Base-by-base conservation (phyloP, 805 yeast genomes). In the Saccharomycopsis amapae region DNA sequence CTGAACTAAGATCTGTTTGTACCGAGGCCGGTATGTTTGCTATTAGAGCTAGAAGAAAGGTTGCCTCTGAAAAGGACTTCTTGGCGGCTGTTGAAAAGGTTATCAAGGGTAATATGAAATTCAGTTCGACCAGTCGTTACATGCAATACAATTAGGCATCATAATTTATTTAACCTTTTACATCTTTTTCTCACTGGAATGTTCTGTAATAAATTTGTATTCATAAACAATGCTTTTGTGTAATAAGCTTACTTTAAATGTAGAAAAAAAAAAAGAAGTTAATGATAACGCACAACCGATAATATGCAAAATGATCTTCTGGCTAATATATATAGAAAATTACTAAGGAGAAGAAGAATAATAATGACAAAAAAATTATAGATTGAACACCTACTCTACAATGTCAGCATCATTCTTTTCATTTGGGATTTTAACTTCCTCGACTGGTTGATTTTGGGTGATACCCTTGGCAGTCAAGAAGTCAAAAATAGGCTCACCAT, bases 21-120 rank as follows among this genome's bases (percentile, higher is more conserved):
- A 93, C 98, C 1, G 99, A 93, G 66, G 98, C 98, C 3, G 99
- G 99, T 58, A 93, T 93, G 98, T 93, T 89, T 72, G 98, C 99
- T 38, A 93, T 93, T 46, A 79, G 99, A 59, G 96, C 97, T 17
- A 80, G 99, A 67, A 78, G 98, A 70, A 93, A 93, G 71, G 96
- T 93, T 36, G 97, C 98, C 32, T 83, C 95, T 23, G 99, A 93
- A 64, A 93, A 93, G 73, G 99, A 93, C 65, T 93, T 93, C 74
- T 71, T 93, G 58, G 88, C 90, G 56, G 96, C 98, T 28, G 99
- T 93, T 38, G 98, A 93, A 59, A 93, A 93, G 73, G 99, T 93
- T 50, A 93, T 93, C 61, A 93, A 90, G 75, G 97, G 98, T 58
- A 90, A 93, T 71, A 80, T 89, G 80, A 94, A 93, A 74, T 93